Base-by-base conservation (phyloP, 164 flowering plant genomes). In the Platanus orientalis region DNA sequence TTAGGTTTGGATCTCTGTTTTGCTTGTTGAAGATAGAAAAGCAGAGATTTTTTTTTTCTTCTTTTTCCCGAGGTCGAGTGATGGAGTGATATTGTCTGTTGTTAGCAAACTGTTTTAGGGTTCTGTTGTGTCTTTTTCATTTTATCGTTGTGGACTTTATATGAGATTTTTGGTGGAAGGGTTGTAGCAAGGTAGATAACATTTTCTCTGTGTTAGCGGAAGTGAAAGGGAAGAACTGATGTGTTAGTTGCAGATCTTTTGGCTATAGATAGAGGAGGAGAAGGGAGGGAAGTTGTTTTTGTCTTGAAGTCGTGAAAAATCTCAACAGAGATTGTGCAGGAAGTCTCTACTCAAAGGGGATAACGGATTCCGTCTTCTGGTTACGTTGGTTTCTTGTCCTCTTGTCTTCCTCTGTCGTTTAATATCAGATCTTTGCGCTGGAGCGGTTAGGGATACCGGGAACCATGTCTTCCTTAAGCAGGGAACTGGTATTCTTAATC, bases 371-470 rank as follows among this genome's bases (percentile, higher is more conserved):
- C 10, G 39, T 34, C 39, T 28, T 42, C 56, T 58, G 26, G 71
- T 24, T 63, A 19, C 40, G 52, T n/a, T 21, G 25, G 24, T 50
- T 59, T 44, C 52, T 53, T 26, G 2, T 16, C 28, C 24, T 16
- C 20, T 57, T 10, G n/a, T 57, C 6, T 14, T 14, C 23, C 45
- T 50, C 4, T 17, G 9, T 32, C 27, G 60, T 55, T 57, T 54
- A 50, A 45, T 23, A 34, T 34, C 51, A 51, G 53, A 70, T 70
- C 47, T 76, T 81, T 80, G 79, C 78, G 59, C 91, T 83, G 86
- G 91, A 83, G 84, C 81, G 82, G 64, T 73, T 83, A 75, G 91
- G 86, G 61, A 53, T 68, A 57, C 82, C 78, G 64, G 90, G 82
- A 65, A 73, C 79, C 20, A 85, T 85, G 89, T 83, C 87, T 55